phyloP scores from a whole-genome alignment of 2,329 filamentous ascomycete genomes.

The Fusarium longipes region DNA sequence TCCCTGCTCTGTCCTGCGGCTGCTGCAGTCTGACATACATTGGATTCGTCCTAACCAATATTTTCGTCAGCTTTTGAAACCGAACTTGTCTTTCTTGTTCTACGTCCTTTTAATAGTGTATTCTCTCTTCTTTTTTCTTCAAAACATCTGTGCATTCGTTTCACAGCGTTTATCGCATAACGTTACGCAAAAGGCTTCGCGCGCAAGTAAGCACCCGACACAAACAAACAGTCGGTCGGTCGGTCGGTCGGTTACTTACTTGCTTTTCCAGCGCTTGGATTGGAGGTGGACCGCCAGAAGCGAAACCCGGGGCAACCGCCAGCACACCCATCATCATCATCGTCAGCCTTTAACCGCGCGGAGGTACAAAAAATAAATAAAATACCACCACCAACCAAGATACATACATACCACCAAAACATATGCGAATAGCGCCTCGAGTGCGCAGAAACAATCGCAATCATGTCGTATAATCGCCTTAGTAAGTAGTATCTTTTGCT shows the following conservation, averaged over 20 bases:
- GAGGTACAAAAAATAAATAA: background rate
- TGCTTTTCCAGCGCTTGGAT: background rate
- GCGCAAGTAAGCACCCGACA: no score
- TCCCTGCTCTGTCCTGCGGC: constrained; percentile 12
- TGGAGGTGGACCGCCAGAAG: constrained; percentile 4
- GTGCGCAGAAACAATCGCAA: constrained; percentile 46
- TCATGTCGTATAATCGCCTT: constrained; percentile 80
- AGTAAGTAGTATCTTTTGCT: constrained; percentile 61
- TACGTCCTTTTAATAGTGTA: constrained; percentile 7
- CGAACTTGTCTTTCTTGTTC: constrained; percentile 33
- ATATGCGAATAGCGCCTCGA: constrained; percentile 32
- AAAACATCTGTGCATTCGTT: constrained; percentile 19
- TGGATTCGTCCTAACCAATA: constrained; percentile 16
- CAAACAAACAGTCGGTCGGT: constrained; percentile 7
- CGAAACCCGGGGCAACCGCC: constrained; percentile 44
- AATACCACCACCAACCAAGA: constrained; percentile 18
- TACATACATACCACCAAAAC: background rate
- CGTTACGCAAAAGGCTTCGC: background rate
- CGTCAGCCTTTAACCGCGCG: constrained; percentile 11
- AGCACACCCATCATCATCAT: constrained; percentile 17
- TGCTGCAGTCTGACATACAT: constrained; percentile 26
- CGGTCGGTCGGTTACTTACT: constrained; percentile 13
- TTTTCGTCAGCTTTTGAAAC: constrained; percentile 44
- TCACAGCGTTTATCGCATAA: constrained; percentile 1
- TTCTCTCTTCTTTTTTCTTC: background rate